Conservation (phyloP, 805 yeast genomes). For the Ogataea corticis region DNA sequence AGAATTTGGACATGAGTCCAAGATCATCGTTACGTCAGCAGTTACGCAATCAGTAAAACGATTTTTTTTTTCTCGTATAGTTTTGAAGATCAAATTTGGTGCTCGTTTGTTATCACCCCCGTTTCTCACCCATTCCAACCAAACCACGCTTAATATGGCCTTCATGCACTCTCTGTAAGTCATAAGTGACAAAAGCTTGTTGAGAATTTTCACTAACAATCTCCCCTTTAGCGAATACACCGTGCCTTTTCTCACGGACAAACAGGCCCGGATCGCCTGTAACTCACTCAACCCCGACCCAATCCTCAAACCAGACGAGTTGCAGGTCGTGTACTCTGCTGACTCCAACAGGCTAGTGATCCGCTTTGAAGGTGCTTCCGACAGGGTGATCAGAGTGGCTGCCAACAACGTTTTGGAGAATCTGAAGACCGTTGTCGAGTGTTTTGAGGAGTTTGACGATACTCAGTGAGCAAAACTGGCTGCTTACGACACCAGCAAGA, state of each 20-base stretch:
- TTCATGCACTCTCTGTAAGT: slow-evolving; percentile 18
- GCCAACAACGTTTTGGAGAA: slow-evolving; percentile 79
- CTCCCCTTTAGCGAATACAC: slow-evolving; percentile 30
- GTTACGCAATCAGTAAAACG: too few species aligned
- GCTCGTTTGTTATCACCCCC: too few species aligned
- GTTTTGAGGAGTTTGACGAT: slow-evolving; percentile 68
- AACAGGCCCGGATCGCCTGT: slow-evolving; percentile 65
- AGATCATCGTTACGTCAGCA: too few species aligned
- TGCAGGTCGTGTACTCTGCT: slow-evolving; percentile 46
- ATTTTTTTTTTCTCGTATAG: too few species aligned
- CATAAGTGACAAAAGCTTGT: slow-evolving; percentile 3
- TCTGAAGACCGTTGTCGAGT: slow-evolving; percentile 73
- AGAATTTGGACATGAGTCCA: too few species aligned
- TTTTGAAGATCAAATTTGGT: too few species aligned
- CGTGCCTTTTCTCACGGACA: slow-evolving; percentile 61
- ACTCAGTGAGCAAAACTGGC: neutral
- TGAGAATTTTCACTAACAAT: neutral
- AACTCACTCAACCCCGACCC: slow-evolving; percentile 76
- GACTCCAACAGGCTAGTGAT: slow-evolving; percentile 42
- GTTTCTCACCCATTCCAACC: too few species aligned
- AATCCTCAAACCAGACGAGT: slow-evolving; percentile 68
- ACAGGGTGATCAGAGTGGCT: slow-evolving; percentile 79
- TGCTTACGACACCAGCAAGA: neutral
- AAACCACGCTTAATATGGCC: neutral
- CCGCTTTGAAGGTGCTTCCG: slow-evolving; percentile 61